phyloP scores from a whole-genome alignment of 768 basidiomycete genomes.

The Aureoboletus auriporus region DNA sequence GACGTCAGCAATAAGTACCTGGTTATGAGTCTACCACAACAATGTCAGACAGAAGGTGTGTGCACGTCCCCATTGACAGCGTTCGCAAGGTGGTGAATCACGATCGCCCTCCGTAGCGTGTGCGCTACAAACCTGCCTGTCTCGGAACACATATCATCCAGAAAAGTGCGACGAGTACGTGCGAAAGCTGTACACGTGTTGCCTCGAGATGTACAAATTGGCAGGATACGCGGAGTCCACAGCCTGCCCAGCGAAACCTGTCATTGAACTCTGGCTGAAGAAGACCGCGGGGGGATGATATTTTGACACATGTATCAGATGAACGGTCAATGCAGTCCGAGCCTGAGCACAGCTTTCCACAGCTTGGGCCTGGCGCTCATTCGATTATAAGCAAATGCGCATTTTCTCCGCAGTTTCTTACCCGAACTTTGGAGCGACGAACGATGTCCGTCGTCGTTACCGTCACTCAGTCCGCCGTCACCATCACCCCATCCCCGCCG shows the following conservation, averaged over 20 bases:
- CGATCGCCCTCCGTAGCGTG: conserved; percentile 43
- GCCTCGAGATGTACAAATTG: conserved; percentile 50
- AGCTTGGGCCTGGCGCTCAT: neutral
- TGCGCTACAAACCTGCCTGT: conserved; percentile 56
- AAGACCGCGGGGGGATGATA: conserved; percentile 12
- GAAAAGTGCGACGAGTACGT: conserved; percentile 56
- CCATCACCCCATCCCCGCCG: conserved; percentile 1
- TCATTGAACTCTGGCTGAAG: conserved; percentile 58
- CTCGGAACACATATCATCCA: conserved; percentile 58
- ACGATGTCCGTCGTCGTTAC: conserved; percentile 14
- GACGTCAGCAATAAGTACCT: no score
- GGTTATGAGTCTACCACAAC: conserved; percentile 1
- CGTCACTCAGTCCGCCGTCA: neutral
- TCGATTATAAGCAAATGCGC: no score
- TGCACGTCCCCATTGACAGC: neutral
- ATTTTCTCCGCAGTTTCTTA: neutral
- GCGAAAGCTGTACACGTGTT: conserved; percentile 57
- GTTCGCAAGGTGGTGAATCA: neutral
- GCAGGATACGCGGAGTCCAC: conserved; percentile 44
- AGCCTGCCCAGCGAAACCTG: conserved; percentile 54
- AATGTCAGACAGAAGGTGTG: conserved; percentile 25
- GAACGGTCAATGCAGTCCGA: conserved; percentile 4
- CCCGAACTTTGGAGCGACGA: neutral
- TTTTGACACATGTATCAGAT: neutral
- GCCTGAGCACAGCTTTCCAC: conserved; percentile 2